Base-by-base conservation (phyloP, 257 asterid species). In the Ajuga chamaepitys region DNA sequence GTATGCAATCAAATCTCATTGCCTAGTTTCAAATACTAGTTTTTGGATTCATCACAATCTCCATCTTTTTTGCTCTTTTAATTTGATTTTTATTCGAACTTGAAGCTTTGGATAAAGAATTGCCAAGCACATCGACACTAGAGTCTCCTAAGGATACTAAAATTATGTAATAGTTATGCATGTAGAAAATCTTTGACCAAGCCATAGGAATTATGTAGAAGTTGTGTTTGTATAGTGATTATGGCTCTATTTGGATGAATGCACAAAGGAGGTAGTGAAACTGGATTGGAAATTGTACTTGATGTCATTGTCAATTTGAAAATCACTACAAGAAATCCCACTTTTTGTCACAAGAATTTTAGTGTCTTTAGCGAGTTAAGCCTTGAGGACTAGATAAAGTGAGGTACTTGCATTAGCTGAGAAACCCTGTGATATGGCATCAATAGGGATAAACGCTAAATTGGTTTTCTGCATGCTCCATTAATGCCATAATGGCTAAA, bases 41-140 rank as follows among this genome's bases (percentile, higher is more conserved):
- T 72, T 80, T 79, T 78, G 81, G 83, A 34, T 60, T 67, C 9
- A 30, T 64, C 55, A 2, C 28, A 52, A 55, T 45, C 40, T 40
- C 53, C 65, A 65, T 41, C 53, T 58, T 35, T 52, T 35, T 42
- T 34, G 56, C 42, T 61, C 64, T 48, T 58, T 62, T 5, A 32
- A 56, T 66, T 50, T 42, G 51, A 64, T 74, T 8, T 77, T 55
- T 30, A 37, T 65, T 62, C 58, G 25, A 65, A 38, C 73, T 72
- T 77, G 72, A 71, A 74, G 95, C 85, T 84, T 82, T 76, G 59
- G 84, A 82, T 71, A 68, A 72, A 5, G 88, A 75, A 81, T 79
- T 78, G 74, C 83, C 82, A 66, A 64, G 62, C 60, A 74, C 70
- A 42, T 80, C 80, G 58, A 62, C 81, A 65, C 78, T 83, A 72